phyloP scores from a whole-genome alignment of 2,329 filamentous ascomycete genomes.

The Colletotrichum sojae region DNA sequence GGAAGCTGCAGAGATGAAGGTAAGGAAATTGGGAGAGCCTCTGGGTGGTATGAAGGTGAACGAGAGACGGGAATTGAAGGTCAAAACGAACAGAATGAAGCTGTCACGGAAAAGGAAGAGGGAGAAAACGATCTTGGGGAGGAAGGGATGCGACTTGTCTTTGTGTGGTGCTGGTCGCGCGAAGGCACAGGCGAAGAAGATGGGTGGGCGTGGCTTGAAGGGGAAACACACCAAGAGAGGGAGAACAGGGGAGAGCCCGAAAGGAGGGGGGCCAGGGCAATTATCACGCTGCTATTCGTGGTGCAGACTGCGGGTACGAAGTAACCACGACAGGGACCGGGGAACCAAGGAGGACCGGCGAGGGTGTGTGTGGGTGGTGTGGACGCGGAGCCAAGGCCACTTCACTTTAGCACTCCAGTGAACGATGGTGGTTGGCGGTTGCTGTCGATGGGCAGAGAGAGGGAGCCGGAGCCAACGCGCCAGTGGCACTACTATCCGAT shows the following conservation, averaged over 20 bases:
- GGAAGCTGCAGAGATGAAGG: conserved; percentile 42
- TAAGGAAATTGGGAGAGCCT: conserved; percentile 37
- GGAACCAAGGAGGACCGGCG: background rate
- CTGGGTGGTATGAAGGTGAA: conserved; percentile 43
- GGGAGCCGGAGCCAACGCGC: no score
- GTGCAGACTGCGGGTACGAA: conserved; percentile 38
- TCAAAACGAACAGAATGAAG: conserved; percentile 40
- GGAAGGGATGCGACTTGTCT: conserved; percentile 35
- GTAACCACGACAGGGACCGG: conserved; percentile 36
- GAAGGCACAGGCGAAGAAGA: conserved; percentile 11
- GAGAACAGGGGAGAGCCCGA: conserved; percentile 29
- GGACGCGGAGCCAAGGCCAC: no score
- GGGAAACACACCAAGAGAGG: conserved; percentile 36
- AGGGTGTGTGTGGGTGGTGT: no score
- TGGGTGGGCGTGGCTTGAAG: conserved; percentile 37
- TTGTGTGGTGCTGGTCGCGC: conserved; percentile 33
- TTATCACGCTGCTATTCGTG: conserved; percentile 40
- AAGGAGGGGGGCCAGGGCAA: conserved; percentile 35
- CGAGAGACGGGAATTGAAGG: conserved; percentile 55
- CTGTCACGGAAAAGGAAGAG: conserved; percentile 41
- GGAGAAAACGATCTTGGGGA: conserved; percentile 25
- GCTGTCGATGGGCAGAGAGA: no score
- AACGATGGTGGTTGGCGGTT: no score
- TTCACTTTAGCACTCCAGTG: no score
- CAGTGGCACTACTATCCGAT: no score